Conservation (phyloP, 371 early-diverging fungal genomes). For the Furculomyces boomerangus region DNA sequence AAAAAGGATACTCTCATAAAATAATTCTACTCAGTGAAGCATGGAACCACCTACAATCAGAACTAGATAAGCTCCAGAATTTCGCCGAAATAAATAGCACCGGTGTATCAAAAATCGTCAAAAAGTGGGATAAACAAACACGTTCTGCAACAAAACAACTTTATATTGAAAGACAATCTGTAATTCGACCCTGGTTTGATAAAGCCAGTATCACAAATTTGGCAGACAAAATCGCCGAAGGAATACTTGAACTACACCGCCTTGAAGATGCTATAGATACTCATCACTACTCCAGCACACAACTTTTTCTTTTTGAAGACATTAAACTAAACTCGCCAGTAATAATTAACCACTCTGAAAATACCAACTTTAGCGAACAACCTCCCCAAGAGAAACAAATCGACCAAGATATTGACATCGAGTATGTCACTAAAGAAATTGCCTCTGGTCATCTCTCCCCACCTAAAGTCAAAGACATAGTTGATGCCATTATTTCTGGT, state of each 20-base stretch:
- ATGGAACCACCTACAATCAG: constrained; percentile 74
- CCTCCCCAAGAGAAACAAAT: too few species aligned
- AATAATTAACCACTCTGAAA: too few species aligned
- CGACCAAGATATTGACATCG: too few species aligned
- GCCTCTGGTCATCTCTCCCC: too few species aligned
- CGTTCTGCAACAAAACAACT: constrained; percentile 88
- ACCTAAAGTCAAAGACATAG: not conserved
- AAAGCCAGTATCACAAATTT: constrained; percentile 72
- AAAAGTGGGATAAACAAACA: constrained; percentile 95
- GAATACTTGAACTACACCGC: constrained; percentile 20
- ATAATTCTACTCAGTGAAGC: constrained; percentile 48
- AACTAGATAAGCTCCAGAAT: constrained; percentile 87
- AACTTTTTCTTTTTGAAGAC: too few species aligned
- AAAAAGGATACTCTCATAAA: not conserved
- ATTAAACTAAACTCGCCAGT: too few species aligned
- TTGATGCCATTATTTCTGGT: not conserved
- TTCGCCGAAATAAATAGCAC: constrained; percentile 90
- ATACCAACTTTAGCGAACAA: too few species aligned
- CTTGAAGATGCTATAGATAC: too few species aligned
- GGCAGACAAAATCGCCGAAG: constrained; percentile 47
- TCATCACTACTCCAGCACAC: too few species aligned
- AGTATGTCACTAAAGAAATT: too few species aligned
- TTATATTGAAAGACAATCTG: constrained; percentile 82
- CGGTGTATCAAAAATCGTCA: constrained; percentile 90
- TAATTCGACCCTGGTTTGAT: constrained; percentile 91